These are phyloP conservation scores for Simplicillium sp. DNA, from an alignment of 2,329 filamentous ascomycete genomes.

Conservation along the genomic window DNA sequence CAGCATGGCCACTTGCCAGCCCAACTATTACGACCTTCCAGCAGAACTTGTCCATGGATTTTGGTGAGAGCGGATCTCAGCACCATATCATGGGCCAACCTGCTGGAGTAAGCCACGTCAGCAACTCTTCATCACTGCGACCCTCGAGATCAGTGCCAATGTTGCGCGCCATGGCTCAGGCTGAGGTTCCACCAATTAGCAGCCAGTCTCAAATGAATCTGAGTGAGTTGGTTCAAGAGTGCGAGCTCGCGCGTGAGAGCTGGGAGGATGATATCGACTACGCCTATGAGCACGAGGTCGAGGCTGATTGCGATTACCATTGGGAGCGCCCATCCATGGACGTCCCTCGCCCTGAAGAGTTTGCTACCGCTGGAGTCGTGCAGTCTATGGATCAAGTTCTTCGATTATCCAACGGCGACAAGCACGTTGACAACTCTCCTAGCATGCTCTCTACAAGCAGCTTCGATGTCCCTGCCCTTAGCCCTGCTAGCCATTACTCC, in stretches of 20 bases:
- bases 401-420: slow-evolving; percentile 9
- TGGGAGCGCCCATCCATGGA: slow-evolving; percentile 53
- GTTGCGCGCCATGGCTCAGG: slow-evolving; percentile 33
- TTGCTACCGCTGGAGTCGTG: slow-evolving; percentile 2
- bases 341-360: slow-evolving; percentile 13
- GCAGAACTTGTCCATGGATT: too few relatives aligned
- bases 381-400: slow-evolving; percentile 15
- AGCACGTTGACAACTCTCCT: slow-evolving; percentile 13
- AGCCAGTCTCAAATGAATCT: slow-evolving; percentile 5
- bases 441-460: slow-evolving; percentile 16
- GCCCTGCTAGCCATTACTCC: slow-evolving; percentile 38
- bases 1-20: slow-evolving; percentile 29
- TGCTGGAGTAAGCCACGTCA: slow-evolving; percentile 34
- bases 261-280: slow-evolving; percentile 66
- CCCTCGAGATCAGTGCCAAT: slow-evolving; percentile 47
- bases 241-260: slow-evolving; percentile 30
- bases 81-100: too few relatives aligned
- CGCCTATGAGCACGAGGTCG: slow-evolving; percentile 59
- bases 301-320: slow-evolving; percentile 57
- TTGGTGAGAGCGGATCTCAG: too few relatives aligned
- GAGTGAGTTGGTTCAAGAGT: slow-evolving; percentile 16
- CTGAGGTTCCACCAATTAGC: slow-evolving; percentile 16
- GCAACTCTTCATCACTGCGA: slow-evolving; percentile 41
- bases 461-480: slow-evolving; percentile 37
- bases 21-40: slow-evolving; percentile 6